Base-by-base conservation (phyloP, 306 rosid species). In the Corylus americana region DNA sequence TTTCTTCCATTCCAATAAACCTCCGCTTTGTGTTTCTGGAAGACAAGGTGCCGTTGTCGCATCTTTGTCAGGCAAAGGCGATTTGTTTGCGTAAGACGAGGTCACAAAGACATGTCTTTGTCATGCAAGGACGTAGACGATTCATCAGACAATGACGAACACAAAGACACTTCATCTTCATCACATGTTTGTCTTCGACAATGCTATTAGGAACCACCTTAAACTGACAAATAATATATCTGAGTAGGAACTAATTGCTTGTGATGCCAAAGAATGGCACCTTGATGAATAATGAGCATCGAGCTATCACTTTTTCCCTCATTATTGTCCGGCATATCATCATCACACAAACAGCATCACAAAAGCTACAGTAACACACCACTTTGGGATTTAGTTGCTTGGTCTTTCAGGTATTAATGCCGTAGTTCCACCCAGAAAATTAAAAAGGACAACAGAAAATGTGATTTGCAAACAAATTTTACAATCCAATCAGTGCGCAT, bases 401-500 rank as follows among this genome's bases (percentile, higher is more conserved):
- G 54, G 83, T 76, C 80, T 59, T 66, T 62, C 25, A 54, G 80
- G 73, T 76, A 77, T 79, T 59, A 70, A 74, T 72, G 78, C 79
- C 63, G 78, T 35, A 63, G 70, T 75, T 74, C 85, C 82, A 81
- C 84, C 76, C 76, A 79, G 82, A 55, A 64, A 80, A 78, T 70
- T 70, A 70, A 55, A 77, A 37, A 31, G 45, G 79, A 82, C 70
- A 63, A 76, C 77, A 83, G 83, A 83, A 62, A 80, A 11, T 79
- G 81, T 86, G 58, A 71, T 78, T 80, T 73, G 66, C 78, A 76
- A 35, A 77, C 37, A 72, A 84, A 78, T 86, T 86, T 80, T 83
- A 86, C 92, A 88, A 81, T 55, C 85, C 89, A 83, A 83, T 55
- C 83, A 85, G 78, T 17, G 78, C 61, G 76, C 90, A 82, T 77